phyloP scores from a whole-genome alignment of 441 rosid species.

The Corymbia calophylla region DNA sequence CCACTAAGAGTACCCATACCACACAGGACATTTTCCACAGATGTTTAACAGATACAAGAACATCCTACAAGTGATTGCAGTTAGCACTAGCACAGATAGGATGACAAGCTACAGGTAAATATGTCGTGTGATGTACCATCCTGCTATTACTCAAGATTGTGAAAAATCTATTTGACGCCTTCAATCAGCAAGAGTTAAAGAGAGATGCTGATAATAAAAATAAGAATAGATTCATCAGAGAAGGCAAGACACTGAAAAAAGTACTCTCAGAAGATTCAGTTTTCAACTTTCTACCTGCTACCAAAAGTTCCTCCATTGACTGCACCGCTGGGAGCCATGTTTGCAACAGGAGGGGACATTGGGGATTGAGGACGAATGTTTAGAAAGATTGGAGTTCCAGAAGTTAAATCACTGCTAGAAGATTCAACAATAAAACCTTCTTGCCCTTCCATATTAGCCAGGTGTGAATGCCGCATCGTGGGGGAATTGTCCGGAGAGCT shows the following conservation, averaged over 20 bases:
- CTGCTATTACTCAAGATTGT: not conserved
- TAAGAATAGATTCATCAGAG: not conserved
- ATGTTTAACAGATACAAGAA: not conserved
- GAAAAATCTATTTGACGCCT: not conserved
- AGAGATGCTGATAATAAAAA: not conserved
- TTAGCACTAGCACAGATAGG: not conserved
- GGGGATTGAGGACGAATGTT: constrained; percentile 21
- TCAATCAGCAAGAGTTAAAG: not conserved
- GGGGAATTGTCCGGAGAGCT: constrained; percentile 20
- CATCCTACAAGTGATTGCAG: not conserved
- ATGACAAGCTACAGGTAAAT: not conserved
- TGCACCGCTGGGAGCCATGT: constrained; percentile 4
- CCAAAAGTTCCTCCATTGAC: constrained; percentile 20
- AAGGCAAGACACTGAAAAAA: not conserved
- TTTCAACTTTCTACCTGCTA: constrained; percentile 36
- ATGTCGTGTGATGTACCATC: not conserved
- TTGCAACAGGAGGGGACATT: constrained; percentile 12
- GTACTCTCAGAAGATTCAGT: not conserved
- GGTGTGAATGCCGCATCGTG: constrained; percentile 6
- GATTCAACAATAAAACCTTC: constrained; percentile 14
- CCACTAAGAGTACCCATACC: not conserved
- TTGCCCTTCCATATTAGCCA: constrained; percentile 11
- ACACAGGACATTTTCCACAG: not conserved
- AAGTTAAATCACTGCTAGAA: constrained; percentile 15
- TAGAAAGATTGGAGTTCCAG: constrained; percentile 9